These are phyloP conservation scores for Toxoplasma gondii DNA, from an alignment of 169 alveolate species.

Conservation along the genomic window DNA sequence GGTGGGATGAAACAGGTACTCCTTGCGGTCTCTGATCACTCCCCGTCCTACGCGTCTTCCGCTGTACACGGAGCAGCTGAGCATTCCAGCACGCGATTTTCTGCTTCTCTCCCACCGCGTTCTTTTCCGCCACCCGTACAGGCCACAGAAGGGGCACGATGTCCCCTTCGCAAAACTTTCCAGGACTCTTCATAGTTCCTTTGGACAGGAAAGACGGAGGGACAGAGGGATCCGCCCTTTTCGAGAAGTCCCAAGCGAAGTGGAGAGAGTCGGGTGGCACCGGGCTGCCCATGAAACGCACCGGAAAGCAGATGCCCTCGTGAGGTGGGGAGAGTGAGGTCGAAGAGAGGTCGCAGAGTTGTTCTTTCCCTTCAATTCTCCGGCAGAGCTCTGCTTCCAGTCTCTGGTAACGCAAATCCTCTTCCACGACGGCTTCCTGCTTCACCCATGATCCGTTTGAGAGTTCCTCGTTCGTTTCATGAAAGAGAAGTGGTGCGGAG, in stretches of 20 bases:
- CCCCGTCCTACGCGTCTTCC: background rate
- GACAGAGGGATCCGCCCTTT: background rate
- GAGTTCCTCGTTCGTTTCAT: too few relatives aligned
- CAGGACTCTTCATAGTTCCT: background rate
- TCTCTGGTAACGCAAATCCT: too few relatives aligned
- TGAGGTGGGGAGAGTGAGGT: too few relatives aligned
- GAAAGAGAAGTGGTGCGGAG: too few relatives aligned
- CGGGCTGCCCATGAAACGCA: background rate
- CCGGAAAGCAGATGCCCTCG: background rate
- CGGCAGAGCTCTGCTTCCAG: too few relatives aligned
- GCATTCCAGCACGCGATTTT: background rate
- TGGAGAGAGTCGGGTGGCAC: background rate
- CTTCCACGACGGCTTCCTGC: too few relatives aligned
- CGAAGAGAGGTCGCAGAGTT: background rate
- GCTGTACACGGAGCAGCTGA: background rate
- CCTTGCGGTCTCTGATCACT: too few relatives aligned
- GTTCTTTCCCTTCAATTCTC: background rate
- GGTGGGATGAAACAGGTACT: too few relatives aligned
- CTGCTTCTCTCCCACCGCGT: background rate
- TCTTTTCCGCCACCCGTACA: background rate
- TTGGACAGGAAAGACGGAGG: background rate
- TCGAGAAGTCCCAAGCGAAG: too few relatives aligned
- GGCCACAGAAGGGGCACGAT: background rate
- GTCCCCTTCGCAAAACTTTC: background rate
- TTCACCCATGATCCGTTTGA: too few relatives aligned